Evolutionary conservation across 805 yeast species (phyloP).

Genomic region (Metschnikowia similis): DNA sequence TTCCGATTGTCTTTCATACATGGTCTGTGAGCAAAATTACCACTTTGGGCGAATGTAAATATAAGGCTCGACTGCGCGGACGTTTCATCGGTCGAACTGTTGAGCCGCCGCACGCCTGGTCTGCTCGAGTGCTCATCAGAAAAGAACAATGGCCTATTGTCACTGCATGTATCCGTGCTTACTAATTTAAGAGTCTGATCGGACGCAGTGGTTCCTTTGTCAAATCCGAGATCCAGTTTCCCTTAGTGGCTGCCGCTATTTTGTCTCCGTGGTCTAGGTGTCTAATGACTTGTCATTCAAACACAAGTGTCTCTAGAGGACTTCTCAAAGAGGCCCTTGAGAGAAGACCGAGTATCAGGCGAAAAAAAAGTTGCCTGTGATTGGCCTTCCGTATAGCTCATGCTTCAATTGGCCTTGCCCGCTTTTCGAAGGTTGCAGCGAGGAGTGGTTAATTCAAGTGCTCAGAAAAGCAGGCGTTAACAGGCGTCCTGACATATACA

Average conservation of each 20-base stretch:
- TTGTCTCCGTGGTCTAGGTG: neutral
- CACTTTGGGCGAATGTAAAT: neutral
- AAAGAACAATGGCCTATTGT: constrained; percentile 1
- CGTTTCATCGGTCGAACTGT: neutral
- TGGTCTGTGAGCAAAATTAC: neutral
- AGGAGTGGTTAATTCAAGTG: neutral
- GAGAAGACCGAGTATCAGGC: neutral
- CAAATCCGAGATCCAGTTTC: neutral
- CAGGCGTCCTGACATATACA: neutral
- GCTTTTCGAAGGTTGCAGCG: neutral
- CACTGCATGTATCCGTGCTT: neutral
- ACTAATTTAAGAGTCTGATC: neutral
- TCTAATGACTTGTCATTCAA: neutral
- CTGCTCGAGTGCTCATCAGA: neutral
- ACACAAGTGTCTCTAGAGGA: neutral
- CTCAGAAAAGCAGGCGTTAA: constrained; percentile 1
- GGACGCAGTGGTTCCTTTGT: neutral
- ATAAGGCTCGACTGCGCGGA: neutral
- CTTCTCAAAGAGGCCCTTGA: neutral
- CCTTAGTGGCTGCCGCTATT: neutral
- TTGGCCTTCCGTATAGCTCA: too few relatives aligned
- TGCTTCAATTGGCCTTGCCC: too few relatives aligned
- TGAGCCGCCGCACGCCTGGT: constrained; percentile 1
- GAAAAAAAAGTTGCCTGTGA: neutral
- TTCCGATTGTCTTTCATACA: neutral